Evolutionary conservation across 2,329 filamentous ascomycete genomes (phyloP).

Genomic region (Neopestalotiopsis sp.): DNA sequence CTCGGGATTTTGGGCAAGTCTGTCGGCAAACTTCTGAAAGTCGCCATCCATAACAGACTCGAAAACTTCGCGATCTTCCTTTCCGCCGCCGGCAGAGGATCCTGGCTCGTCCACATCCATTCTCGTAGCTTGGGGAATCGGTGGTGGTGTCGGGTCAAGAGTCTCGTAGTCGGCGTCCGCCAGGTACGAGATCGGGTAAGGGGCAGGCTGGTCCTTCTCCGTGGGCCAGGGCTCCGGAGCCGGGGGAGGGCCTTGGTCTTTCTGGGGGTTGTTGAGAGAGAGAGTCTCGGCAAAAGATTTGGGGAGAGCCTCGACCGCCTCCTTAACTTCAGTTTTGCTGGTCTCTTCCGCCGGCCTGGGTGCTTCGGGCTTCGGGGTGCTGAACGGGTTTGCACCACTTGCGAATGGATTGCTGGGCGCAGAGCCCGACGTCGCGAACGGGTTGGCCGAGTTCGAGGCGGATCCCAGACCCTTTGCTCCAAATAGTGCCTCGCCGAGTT

Average conservation of each 20-base stretch:
- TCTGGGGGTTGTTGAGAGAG: slow-evolving; percentile 65
- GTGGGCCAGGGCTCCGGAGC: slow-evolving; percentile 78
- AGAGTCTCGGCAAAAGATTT: slow-evolving; percentile 77
- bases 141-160: slow-evolving; percentile 65
- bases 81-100: slow-evolving; percentile 36
- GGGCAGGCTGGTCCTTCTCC: slow-evolving; percentile 63
- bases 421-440: slow-evolving; percentile 59
- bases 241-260: slow-evolving; percentile 36
- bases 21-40: slow-evolving; percentile 82
- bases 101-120: slow-evolving; percentile 50
- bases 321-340: slow-evolving; percentile 38
- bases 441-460: slow-evolving; percentile 52
- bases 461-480: slow-evolving; percentile 59
- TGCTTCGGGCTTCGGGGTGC: slow-evolving; percentile 29
- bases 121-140: slow-evolving; percentile 54
- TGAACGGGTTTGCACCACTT: slow-evolving; percentile 54
- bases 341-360: slow-evolving; percentile 26
- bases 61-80: slow-evolving; percentile 73
- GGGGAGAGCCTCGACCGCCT: slow-evolving; percentile 45
- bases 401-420: slow-evolving; percentile 65
- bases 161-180: slow-evolving; percentile 92
- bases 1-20: slow-evolving; percentile 79
- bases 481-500: slow-evolving; percentile 72
- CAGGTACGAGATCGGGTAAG: slow-evolving; percentile 80
- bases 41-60: slow-evolving; percentile 76